These are phyloP conservation scores for Colletotrichum ledebouriae DNA, from an alignment of 2,329 filamentous ascomycete species.

Conservation along the genomic window DNA sequence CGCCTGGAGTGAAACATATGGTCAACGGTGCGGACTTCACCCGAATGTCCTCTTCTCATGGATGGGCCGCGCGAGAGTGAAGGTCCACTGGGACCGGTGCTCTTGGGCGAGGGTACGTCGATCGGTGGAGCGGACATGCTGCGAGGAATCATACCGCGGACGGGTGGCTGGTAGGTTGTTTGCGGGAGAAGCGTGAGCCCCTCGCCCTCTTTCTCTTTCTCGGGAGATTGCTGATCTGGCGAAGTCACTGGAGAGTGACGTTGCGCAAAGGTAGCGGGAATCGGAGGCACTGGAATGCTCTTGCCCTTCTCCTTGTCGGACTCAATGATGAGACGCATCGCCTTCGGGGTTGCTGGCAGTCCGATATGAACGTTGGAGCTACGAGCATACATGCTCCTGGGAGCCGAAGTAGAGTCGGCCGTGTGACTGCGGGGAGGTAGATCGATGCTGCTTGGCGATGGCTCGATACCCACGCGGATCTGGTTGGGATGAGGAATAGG, in stretches of 20 bases:
- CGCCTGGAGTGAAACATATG: conserved; percentile 51
- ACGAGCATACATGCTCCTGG: conserved; percentile 62
- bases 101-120: conserved; percentile 56
- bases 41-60: conserved; percentile 53
- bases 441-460: conserved; percentile 55
- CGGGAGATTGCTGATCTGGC: conserved; percentile 51
- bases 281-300: conserved; percentile 57
- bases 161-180: conserved; percentile 60
- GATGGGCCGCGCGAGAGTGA: conserved; percentile 48
- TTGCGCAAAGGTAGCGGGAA: conserved; percentile 63
- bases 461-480: conserved; percentile 51
- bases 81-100: conserved; percentile 44
- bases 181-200: conserved; percentile 64
- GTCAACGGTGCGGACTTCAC: conserved; percentile 62
- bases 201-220: conserved; percentile 50
- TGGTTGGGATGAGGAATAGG: conserved; percentile 81
- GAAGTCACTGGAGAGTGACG: conserved; percentile 57
- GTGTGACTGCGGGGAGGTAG: conserved; percentile 73
- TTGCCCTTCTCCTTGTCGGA: conserved; percentile 60
- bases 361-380: conserved; percentile 70
- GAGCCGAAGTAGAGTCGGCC: conserved; percentile 65
- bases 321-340: conserved; percentile 86
- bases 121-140: conserved; percentile 70
- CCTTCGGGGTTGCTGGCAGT: conserved; percentile 90
- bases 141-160: conserved; percentile 63